Evolutionary conservation across 805 yeast species (phyloP), one percentile per base, ranked within the genome.

Genomic region (Aciculoconidium aculeatum): DNA sequence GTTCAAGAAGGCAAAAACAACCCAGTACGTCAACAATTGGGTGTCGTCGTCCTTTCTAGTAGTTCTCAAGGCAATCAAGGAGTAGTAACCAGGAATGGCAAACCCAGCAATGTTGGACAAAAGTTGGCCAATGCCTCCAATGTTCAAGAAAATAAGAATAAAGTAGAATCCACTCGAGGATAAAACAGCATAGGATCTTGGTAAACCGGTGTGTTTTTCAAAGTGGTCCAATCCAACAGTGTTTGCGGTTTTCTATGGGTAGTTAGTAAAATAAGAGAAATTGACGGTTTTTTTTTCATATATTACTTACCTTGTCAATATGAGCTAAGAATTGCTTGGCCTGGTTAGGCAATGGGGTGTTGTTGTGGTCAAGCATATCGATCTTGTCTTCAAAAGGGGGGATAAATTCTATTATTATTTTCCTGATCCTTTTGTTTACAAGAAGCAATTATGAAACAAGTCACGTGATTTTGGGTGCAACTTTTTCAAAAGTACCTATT

Each of bases 91-190:
- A 25, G 99, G 98, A 38, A 87, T 55, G 22, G 75, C 85, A 44
- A 92, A 84, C 1, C 96, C 95, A 11, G 94, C 94, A 47, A 90
- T 62, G 67, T 92, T 92, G 41, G 96, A 82, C 44, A 92, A 71
- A 49, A 92, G 75, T 65, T 88, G 94, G 38, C 98, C 98, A 48
- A 92, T 67, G 16, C 96, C 97, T 39, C 95, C 97, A 45, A 88
- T 65, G 63, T 92, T 94, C 49, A 88, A 65, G 61, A 90, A 86
- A 35, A 88, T 77, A 47, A 90, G 55, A 23, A 88, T 60, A 41
- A 88, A 67, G 65, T 92, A 92, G 27, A 75, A 49, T 4, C 57
- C 77, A 19, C 65, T 78, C 15, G 70, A 67, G 15, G 78, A 90
- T 32, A 81, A 57, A 12, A 79, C 81, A 21, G 84, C 81, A 52